Evolutionary conservation across 2,329 filamentous ascomycete genomes (phyloP).

Genomic region (Clonostachys chloroleuca): DNA sequence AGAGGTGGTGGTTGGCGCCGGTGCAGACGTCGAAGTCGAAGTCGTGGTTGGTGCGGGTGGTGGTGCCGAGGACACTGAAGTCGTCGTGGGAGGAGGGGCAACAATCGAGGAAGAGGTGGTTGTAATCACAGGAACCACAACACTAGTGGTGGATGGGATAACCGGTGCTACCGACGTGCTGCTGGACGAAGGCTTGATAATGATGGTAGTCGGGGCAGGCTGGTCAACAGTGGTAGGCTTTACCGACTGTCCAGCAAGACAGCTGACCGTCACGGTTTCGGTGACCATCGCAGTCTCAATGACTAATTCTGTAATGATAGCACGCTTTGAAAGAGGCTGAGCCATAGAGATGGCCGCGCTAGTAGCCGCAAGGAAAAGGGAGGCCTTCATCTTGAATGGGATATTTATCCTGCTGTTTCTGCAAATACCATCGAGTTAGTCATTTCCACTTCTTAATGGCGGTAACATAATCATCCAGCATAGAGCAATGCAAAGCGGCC

Average conservation of each 20-base stretch:
- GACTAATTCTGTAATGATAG: slow-evolving; percentile 31
- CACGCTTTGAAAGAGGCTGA: slow-evolving; percentile 32
- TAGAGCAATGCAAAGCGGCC: too few relatives aligned
- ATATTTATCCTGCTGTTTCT: neutral
- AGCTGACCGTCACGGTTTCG: slow-evolving; percentile 24
- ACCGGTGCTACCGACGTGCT: slow-evolving; percentile 2
- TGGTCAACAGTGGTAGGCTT: slow-evolving; percentile 11
- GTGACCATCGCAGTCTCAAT: slow-evolving; percentile 37
- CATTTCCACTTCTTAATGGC: too few relatives aligned
- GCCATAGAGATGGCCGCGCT: slow-evolving; percentile 40
- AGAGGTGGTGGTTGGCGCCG: slow-evolving; percentile 6
- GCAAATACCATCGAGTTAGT: neutral
- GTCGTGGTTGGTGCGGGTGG: neutral
- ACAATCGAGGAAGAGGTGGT: slow-evolving; percentile 1
- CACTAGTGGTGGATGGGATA: neutral
- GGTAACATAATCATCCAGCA: too few relatives aligned
- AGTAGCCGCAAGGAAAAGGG: slow-evolving; percentile 36
- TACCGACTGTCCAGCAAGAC: slow-evolving; percentile 15
- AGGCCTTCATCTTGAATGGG: slow-evolving; percentile 42
- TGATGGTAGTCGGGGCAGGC: slow-evolving; percentile 4
- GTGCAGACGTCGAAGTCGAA: slow-evolving; percentile 1
- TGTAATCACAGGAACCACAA: slow-evolving; percentile 1
- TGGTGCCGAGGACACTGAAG: neutral
- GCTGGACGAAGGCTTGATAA: slow-evolving; percentile 1
- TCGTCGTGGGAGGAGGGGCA: slow-evolving; percentile 1